Conservation (phyloP, 2,329 filamentous ascomycete species). For the Cladosporium sp. region DNA sequence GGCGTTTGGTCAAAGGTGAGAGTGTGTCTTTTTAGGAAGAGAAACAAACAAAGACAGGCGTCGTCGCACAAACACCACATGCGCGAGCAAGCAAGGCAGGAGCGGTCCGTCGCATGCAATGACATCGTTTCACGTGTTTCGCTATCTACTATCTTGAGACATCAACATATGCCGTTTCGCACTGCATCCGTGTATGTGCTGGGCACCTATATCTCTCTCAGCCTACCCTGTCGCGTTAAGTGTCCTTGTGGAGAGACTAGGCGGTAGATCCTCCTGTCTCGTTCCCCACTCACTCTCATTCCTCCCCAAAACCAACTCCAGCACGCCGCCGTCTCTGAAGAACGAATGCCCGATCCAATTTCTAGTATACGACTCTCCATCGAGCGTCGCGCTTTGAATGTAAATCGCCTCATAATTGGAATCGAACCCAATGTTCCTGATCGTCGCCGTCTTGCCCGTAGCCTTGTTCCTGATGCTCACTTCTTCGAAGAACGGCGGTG, state of each 20-base stretch:
- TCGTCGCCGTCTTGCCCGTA: slow-evolving; percentile 39
- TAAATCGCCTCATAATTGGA: slow-evolving; percentile 38
- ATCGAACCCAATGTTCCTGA: slow-evolving; percentile 40
- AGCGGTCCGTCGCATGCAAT: too few species aligned
- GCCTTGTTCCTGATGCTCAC: slow-evolving; percentile 36
- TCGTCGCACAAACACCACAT: too few species aligned
- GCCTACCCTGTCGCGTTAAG: neutral
- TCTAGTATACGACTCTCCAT: slow-evolving; percentile 39
- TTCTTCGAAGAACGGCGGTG: slow-evolving; percentile 42
- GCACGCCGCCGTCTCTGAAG: slow-evolving; percentile 39
- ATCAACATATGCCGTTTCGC: neutral
- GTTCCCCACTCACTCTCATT: slow-evolving; percentile 43
- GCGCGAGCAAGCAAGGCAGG: too few species aligned
- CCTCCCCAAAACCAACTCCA: slow-evolving; percentile 39
- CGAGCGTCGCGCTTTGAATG: slow-evolving; percentile 40
- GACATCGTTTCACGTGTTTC: slow-evolving; percentile 72
- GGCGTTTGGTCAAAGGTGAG: too few species aligned
- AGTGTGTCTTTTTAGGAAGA: too few species aligned
- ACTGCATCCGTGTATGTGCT: neutral
- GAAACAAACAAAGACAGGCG: too few species aligned
- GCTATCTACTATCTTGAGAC: slow-evolving; percentile 37
- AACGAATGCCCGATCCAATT: slow-evolving; percentile 45
- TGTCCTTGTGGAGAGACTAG: slow-evolving; percentile 29
- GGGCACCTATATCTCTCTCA: neutral
- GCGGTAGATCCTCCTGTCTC: slow-evolving; percentile 37